phyloP scores from a whole-genome alignment of 2,329 filamentous ascomycete species.

The Mariannaea sp. region DNA sequence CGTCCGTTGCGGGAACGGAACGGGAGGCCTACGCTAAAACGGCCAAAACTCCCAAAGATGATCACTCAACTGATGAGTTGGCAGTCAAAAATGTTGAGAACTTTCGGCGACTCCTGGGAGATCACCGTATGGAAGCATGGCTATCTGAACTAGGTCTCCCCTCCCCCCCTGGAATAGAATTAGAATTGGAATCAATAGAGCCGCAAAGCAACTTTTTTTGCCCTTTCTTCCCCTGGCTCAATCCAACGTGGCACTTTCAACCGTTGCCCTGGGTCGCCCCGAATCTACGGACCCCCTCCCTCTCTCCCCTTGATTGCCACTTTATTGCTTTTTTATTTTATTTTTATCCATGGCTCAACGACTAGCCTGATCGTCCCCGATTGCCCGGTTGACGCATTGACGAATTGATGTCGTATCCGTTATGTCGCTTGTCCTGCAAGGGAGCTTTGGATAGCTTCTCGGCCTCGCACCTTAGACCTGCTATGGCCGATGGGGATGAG shows the following conservation, averaged over 20 bases:
- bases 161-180: too few species aligned
- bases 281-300: too few species aligned
- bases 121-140: too few species aligned
- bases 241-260: conserved; percentile 20
- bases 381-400: background rate
- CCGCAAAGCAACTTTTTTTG: background rate
- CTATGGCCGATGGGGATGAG: background rate
- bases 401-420: background rate
- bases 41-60: background rate
- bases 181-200: conserved; percentile 5
- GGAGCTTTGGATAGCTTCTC: conserved; percentile 1
- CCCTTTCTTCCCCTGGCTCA: background rate
- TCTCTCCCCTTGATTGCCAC: background rate
- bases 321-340: too few species aligned
- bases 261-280: conserved; percentile 14
- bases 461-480: background rate
- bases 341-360: background rate
- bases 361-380: background rate
- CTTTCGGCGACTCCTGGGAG: too few species aligned
- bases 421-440: background rate
- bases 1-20: conserved; percentile 11
- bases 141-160: too few species aligned
- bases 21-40: conserved; percentile 26
- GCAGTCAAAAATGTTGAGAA: too few species aligned
- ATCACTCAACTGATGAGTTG: too few species aligned